Evolutionary conservation across 192 early-diverging fungal genomes (phyloP).

Genomic region (Diversispora eburnea): DNA sequence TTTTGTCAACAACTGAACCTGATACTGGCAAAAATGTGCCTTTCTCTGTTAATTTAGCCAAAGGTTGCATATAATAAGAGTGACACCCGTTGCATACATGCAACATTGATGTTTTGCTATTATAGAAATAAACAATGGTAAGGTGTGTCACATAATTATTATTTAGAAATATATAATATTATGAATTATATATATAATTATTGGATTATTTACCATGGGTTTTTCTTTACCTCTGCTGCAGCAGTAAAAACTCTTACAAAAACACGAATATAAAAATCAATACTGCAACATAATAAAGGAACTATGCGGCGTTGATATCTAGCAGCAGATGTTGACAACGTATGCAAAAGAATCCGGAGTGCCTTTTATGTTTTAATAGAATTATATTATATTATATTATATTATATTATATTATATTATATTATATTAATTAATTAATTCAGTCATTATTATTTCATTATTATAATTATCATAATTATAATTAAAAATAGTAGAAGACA

Average conservation of each 20-base stretch:
- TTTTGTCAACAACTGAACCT: conserved; percentile 55
- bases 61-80: conserved; percentile 63
- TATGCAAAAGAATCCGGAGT: conserved; percentile 83
- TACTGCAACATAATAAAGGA: conserved; percentile 88
- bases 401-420: conserved; percentile 24
- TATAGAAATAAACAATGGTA: conserved; percentile 2
- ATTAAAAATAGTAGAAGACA: neutral
- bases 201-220: conserved; percentile 54
- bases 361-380: conserved; percentile 40
- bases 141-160: neutral
- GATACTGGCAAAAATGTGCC: conserved; percentile 63
- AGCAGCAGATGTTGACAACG: conserved; percentile 77
- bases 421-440: neutral
- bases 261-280: conserved; percentile 96
- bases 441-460: neutral
- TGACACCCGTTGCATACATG: conserved; percentile 86
- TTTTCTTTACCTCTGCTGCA: conserved; percentile 68
- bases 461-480: neutral
- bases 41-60: conserved; percentile 62
- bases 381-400: conserved; percentile 18
- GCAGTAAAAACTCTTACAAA: conserved; percentile 88
- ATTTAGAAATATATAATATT: neutral
- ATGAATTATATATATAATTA: neutral
- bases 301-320: conserved; percentile 81
- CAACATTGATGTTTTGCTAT: conserved; percentile 75